Evolutionary conservation across 495 filamentous ascomycete species (phyloP), one percentile per base, ranked within the genome.

Genomic region (Mytilinidion resinicola): DNA sequence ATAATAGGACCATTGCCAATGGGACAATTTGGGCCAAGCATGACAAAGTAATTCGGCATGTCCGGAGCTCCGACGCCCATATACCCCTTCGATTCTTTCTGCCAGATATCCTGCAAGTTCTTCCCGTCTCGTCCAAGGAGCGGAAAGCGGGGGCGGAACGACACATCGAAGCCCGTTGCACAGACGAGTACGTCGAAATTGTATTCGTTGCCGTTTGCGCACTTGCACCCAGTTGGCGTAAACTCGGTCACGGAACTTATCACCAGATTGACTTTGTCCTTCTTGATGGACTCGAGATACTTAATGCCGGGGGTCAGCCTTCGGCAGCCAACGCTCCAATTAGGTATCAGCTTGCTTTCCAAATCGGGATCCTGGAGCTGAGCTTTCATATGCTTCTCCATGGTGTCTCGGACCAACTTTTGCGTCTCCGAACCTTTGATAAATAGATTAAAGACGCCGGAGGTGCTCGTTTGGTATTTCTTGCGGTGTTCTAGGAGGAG

Each of bases 281-380:
- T 60, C 56, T 72, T 69, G 44, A 72, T 67, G 0, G 71, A 68
- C 21, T 25, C 51, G 68, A 73, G 70, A 55, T 73, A 73, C 1
- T 68, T 68, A 43, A 69, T 68, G 7, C 71, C 71, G 30, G 71
- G 71, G 7, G 70, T 73, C 14, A 73, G 52, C 1, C 69, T 47
- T 36, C 71, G 66, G 51, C 70, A 73, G 9, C 70, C 71, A 38
- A 73, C 30, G 9, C 59, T 66, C 17, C 64, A 73, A 34, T 68
- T 72, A 0, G 69, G 69, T 7, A 61, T 72, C 55, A 73, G 71
- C 17, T 73, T 72, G n/a, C 74, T 48, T 8, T 72, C 54, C 56
- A 76, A 60, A 36, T 73, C 21, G 36, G 72, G 51, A 60, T 76
- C 73, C 52, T 74, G 74, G 60, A 76, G 71, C 51, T 68, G 66